Evolutionary conservation across 73 alveolate genomes (phyloP).

Genomic region (Paramecium tetraurelia): DNA sequence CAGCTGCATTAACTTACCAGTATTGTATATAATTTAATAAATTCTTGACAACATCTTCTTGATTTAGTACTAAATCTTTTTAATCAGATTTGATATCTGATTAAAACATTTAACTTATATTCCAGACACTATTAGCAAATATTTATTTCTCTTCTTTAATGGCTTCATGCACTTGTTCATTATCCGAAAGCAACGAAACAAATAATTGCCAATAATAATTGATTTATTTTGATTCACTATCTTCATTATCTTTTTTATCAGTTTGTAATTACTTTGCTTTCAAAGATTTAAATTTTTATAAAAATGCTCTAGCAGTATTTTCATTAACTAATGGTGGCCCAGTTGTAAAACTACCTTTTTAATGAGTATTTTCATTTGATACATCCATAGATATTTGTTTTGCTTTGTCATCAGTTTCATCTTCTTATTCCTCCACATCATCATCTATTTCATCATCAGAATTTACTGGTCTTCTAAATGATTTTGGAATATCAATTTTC

Average conservation of each 20-base stretch:
- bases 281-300: background rate
- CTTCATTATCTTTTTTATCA: background rate
- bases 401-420: background rate
- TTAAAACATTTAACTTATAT: background rate
- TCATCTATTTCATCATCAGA: background rate
- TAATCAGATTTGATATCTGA: conserved; percentile 15
- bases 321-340: conserved; percentile 36
- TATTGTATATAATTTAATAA: conserved; percentile 15
- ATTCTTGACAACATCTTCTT: conserved; percentile 46
- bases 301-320: conserved; percentile 10
- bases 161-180: background rate
- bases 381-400: background rate
- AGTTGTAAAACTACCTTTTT: background rate
- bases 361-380: background rate
- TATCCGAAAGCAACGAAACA: background rate
- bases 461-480: background rate
- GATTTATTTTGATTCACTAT: background rate
- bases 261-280: background rate
- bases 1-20: conserved; percentile 53
- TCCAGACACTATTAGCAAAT: conserved; percentile 31
- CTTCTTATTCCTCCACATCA: background rate
- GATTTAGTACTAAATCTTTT: conserved; percentile 38
- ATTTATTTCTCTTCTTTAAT: background rate
- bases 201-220: background rate
- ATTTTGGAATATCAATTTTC: background rate